Base-by-base conservation (phyloP, 768 basidiomycete species). In the Chiua virens region DNA sequence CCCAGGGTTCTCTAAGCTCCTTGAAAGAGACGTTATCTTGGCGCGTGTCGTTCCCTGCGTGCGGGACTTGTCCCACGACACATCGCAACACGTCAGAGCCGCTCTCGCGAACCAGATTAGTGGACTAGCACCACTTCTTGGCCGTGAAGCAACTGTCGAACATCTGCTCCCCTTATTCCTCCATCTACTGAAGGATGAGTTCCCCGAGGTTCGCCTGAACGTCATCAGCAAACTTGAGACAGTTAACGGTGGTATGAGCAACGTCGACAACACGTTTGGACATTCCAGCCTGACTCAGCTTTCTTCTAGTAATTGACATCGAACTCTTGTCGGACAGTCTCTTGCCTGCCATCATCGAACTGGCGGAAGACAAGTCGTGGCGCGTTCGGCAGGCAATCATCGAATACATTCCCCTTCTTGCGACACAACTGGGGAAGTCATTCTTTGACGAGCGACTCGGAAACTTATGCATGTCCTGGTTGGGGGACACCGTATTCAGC, bases 281-380 rank as follows among this genome's bases (percentile, higher is more conserved):
- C 42, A 25, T 54, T 49, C 39, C 25, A 45, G 37, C 42, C 42
- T 59, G 52, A 46, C 53, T 51, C 25, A 9, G 11, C 43, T 56
- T 50, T 36, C 42, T 49, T 51, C 3, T 56, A 95, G 97, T 98
- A n/a, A 98, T 99, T 58, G 97, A 97, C 41, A 97, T 98, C 62
- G 92, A 98, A 54, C 79, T 93, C 27, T 75, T 99, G 45, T 92
- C 93, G 1, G 93, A 95, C 59, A 95, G 92, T 58, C 86, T 99
- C 34, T 82, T 99, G 27, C 97, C 97, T 9, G 97, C 97, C 34
- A 98, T 99, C 58, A 90, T 98, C 55, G 92, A 98, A 66, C 79
- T 99, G 30, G 97, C 97, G 8, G 96, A 98, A 71, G 97, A 99
- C 77, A 99, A 98, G 69, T 97, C 97, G 54, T 99, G 97, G 97